Base-by-base conservation (phyloP, 2,329 filamentous ascomycete species). In the Phyllosticta paracitricarpa region DNA sequence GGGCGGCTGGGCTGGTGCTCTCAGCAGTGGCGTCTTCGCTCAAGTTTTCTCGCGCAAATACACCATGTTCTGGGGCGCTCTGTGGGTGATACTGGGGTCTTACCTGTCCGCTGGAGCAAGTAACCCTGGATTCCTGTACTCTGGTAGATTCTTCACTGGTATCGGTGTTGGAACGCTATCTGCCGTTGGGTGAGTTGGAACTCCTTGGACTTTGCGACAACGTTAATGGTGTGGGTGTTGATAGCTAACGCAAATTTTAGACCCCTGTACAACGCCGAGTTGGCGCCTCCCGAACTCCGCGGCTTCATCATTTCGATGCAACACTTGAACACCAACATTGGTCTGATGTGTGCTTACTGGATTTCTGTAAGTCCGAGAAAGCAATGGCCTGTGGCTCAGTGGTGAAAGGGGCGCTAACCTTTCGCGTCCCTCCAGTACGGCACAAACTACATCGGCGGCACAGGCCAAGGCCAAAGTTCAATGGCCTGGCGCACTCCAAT, bases 1-100 rank as follows among this genome's bases (percentile, higher is more conserved):
- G 0, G 78, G 78, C 3, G 79, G 78, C 64, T 78, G 79, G n/a
- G 58, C 80, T 4, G 79, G 80, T 2, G 78, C 79, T 2, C 68
- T 82, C 2, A 70, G 75, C 0, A 74, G 78, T 1, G 80, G 80
- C 62, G 73, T 81, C 7, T 71, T 81, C 3, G 75, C 78, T 54
- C 79, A 81, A 61, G 69, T 81, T 22, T 78, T 81, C 61, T 79
- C 76, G 0, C 70, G 79, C 52, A 82, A 81, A 65, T 78, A 80
- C 64, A 81, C 79, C 62, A 82, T 82, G 76, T 79, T 81, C 63
- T 72, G 70, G 9, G 79, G 77, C 1, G 79, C 76, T 63, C 70
- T 70, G 53, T 80, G 78, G 78, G 78, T 70, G 57, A 63, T 68
- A 57, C 63, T 69, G 58, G 66, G 70, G 51, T 67, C 65, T 53